Evolutionary conservation across 2,329 filamentous ascomycete genomes (phyloP), one percentile per base, ranked within the genome.

Genomic region (Aspergillus unguis): DNA sequence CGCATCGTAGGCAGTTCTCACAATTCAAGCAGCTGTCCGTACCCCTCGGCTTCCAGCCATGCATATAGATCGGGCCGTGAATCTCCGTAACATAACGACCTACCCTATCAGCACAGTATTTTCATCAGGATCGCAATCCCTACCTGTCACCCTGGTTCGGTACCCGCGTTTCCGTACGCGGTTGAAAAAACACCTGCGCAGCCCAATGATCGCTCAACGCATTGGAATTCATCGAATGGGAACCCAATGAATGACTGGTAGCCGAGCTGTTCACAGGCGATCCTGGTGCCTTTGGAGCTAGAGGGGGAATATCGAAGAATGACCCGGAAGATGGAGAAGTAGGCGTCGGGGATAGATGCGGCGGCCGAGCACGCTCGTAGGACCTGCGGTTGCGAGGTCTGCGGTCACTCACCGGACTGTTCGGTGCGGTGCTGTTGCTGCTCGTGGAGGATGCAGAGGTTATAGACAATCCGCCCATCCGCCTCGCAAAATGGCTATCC

Each of bases 171-270:
- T 58, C 53, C 6, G 69, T 57, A 10, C 62, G 56, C 44, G 55
- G 54, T 25, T 64, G 61, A 4, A 60, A 49, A 42, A 76, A 77
- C 0, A 75, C 67, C 6, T 61, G 64, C 46, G 64, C 68, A 3
- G 74, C 67, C 76, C 76, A 78, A 59, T 77, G 75, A 7, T 67
- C 64, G 48, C 57, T 59, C 23, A 65, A 44, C 7, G 58, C 44
- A 49, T 63, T 68, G 2, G 63, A 62, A n/a, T 53, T 54, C 11
- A 63, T 56, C 1, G 70, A 71, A 28, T 65, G 62, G 17, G 17
- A 62, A n/a, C 53, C 55, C 11, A 63, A 57, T 2, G 70, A 71
- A 28, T 65, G 62, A 23, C 66, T 69, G 3, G 65, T 66, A 6
- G 55, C 58, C 17, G 71, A 69, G 31, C 62, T 65, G 6, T 65